phyloP scores from a whole-genome alignment of 768 basidiomycete species.

The Boletus vinaceobasis region DNA sequence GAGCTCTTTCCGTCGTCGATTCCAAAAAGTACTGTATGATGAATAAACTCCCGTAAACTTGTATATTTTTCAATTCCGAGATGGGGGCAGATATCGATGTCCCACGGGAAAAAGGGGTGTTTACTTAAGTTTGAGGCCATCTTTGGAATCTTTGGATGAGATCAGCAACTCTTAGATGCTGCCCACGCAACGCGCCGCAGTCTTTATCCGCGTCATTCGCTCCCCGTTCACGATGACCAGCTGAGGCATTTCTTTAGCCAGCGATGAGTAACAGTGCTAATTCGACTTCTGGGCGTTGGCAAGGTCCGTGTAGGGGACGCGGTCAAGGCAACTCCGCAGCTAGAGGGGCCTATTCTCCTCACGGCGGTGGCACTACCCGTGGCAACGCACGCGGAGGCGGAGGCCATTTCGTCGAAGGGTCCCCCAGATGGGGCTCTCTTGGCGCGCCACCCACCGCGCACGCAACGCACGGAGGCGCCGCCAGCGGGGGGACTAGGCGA shows the following conservation, averaged over 20 bases:
- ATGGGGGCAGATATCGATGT: too few relatives aligned
- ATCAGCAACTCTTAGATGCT: too few relatives aligned
- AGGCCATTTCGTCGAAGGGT: background rate
- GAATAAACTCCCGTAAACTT: background rate
- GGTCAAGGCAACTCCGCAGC: background rate
- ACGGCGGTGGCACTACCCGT: constrained; percentile 4
- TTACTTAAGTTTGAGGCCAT: too few relatives aligned
- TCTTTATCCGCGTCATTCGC: too few relatives aligned
- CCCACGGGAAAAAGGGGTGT: too few relatives aligned
- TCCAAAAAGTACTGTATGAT: constrained; percentile 1
- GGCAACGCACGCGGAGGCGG: constrained; percentile 24
- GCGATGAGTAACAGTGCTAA: constrained; percentile 4
- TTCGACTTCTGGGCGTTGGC: constrained; percentile 4
- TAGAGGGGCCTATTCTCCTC: background rate
- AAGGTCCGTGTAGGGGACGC: constrained; percentile 20
- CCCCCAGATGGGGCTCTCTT: constrained; percentile 6
- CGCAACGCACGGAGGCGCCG: constrained; percentile 25
- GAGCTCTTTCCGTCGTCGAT: background rate
- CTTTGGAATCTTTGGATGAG: background rate
- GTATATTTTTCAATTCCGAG: too few relatives aligned
- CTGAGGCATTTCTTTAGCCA: background rate
- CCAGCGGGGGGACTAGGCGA: constrained; percentile 3
- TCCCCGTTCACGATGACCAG: background rate
- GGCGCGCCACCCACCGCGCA: background rate
- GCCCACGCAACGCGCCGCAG: too few relatives aligned